These are phyloP conservation scores for Phytomonas francai DNA, from an alignment of 208 protist genomes.

Conservation along the genomic window DNA sequence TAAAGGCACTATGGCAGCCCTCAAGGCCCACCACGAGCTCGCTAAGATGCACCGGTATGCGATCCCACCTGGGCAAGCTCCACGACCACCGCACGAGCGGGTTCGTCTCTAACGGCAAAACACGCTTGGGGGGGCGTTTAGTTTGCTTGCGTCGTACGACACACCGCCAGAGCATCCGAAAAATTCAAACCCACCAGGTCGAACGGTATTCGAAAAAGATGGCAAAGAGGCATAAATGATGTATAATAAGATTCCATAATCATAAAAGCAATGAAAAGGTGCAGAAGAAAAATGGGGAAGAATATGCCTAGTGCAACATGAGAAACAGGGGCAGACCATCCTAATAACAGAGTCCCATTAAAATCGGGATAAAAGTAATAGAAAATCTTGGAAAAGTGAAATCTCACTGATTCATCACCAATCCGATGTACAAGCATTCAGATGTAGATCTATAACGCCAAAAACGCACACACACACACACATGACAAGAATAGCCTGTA, in stretches of 20 bases:
- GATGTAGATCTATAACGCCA: constrained; percentile 7
- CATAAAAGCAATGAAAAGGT: neutral
- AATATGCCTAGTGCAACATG: neutral
- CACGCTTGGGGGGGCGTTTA: constrained; percentile 27
- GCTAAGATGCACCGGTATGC: constrained; percentile 14
- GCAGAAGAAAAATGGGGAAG: neutral
- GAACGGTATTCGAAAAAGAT: neutral
- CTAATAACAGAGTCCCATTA: constrained; percentile 5
- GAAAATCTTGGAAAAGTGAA: neutral
- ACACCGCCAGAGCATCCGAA: neutral
- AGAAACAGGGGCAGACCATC: constrained; percentile 3
- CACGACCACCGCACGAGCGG: constrained; percentile 71
- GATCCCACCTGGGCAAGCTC: constrained; percentile 24
- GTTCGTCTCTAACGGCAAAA: constrained; percentile 30
- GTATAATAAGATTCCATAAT: neutral
- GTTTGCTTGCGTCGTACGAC: constrained; percentile 29
- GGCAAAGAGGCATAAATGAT: neutral
- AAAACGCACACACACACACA: neutral
- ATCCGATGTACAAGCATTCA: neutral
- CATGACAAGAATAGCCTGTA: neutral
- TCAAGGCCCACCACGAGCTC: constrained; percentile 50
- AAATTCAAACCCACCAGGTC: too few species aligned
- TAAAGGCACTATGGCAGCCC: constrained; percentile 78
- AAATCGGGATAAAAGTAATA: neutral
- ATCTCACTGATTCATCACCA: neutral